Conservation (phyloP, 1,139 yeast species). For the Barnettozyma hawaiiensis region DNA sequence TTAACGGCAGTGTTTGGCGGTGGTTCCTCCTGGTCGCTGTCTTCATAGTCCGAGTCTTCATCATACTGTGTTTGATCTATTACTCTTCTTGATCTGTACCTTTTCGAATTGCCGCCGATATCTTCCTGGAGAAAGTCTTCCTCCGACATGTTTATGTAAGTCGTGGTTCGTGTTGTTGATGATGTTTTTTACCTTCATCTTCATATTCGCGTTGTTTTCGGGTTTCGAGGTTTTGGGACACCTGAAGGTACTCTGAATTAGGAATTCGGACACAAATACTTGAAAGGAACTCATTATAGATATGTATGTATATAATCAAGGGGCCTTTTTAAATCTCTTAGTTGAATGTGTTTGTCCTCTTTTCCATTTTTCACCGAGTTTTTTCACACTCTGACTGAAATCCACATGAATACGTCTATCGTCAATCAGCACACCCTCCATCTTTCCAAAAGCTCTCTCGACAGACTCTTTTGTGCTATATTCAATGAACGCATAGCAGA, state of each 20-base stretch:
- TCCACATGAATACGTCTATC: slow-evolving; percentile 62
- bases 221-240: no score
- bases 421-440: slow-evolving; percentile 58
- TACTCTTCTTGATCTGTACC: slow-evolving; percentile 1
- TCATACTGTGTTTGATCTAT: slow-evolving; percentile 17
- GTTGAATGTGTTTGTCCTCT: background rate
- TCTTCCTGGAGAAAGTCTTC: slow-evolving; percentile 13
- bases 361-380: slow-evolving; percentile 22
- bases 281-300: no score
- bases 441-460: slow-evolving; percentile 53
- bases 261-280: background rate
- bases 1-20: no score
- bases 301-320: background rate
- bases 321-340: background rate
- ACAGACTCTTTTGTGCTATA: slow-evolving; percentile 43
- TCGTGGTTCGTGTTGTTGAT: no score
- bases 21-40: slow-evolving; percentile 4
- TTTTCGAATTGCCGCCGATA: slow-evolving; percentile 12
- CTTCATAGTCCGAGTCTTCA: slow-evolving; percentile 20
- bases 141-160: background rate
- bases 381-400: slow-evolving; percentile 53
- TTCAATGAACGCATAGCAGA: slow-evolving; percentile 61
- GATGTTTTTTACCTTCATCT: no score
- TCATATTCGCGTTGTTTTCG: no score
- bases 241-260: background rate